These are phyloP conservation scores for Schizonepeta tenuifolia DNA, from an alignment of 257 asterid species.

Conservation along the genomic window DNA sequence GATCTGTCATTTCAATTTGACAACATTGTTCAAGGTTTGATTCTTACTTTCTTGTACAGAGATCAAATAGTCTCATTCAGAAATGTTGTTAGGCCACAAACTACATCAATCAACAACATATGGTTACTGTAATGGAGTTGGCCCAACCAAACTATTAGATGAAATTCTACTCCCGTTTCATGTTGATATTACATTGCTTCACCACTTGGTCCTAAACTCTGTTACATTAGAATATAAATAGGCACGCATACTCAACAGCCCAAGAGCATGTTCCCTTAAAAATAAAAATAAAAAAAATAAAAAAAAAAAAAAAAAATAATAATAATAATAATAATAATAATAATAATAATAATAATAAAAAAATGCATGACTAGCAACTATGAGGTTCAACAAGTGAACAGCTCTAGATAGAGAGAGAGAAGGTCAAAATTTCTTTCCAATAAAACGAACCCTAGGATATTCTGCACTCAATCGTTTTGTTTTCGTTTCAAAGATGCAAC, in stretches of 20 bases:
- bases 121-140: too few species aligned
- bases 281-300: too few species aligned
- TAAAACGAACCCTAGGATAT: neutral
- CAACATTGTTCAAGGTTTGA: neutral
- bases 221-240: neutral
- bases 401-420: neutral
- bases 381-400: neutral
- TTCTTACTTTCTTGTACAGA: neutral
- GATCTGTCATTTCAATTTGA: neutral
- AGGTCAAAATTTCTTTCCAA: neutral
- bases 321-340: too few species aligned
- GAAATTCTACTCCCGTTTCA: neutral
- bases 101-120: neutral
- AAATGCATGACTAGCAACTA: too few species aligned
- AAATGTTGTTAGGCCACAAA: too few species aligned
- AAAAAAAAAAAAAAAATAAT: too few species aligned
- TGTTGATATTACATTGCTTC: neutral
- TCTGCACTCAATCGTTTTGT: slow-evolving; percentile 38
- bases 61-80: neutral
- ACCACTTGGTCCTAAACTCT: neutral
- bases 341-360: too few species aligned
- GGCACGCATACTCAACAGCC: neutral
- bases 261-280: too few species aligned
- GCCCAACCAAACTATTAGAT: too few species aligned
- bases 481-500: slow-evolving; percentile 49